A percentile compares a stretch with the other conserved stretches of the same genome.
These are phyloP conservation scores for Lavandula angustifolia DNA, from an alignment of 257 asterid species.

Conservation along the genomic window DNA sequence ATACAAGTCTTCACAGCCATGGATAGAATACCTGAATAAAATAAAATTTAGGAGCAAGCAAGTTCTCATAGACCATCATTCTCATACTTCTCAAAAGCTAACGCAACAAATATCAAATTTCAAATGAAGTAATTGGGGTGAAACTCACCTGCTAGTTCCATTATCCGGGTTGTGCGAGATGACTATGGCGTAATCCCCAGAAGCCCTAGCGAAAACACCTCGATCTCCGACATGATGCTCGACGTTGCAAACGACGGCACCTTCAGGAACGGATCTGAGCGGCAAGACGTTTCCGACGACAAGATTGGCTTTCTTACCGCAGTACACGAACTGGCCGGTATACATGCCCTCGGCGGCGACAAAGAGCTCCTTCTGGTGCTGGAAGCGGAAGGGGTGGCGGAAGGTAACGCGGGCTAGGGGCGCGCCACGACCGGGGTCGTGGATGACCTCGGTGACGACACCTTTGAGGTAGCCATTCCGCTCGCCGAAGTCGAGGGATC, in stretches of 20 bases:
- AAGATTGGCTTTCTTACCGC: conserved; percentile 70
- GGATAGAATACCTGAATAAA: background rate
- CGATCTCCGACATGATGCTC: conserved; percentile 81
- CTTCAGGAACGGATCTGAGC: conserved; percentile 71
- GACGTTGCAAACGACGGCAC: conserved; percentile 78
- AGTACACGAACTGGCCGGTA: conserved; percentile 68
- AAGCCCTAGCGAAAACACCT: conserved; percentile 67
- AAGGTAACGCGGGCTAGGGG: conserved; percentile 70
- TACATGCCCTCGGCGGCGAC: conserved; percentile 80
- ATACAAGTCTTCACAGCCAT: background rate
- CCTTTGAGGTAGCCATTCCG: conserved; percentile 84
- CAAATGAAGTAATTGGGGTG: background rate
- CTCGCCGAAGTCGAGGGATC: conserved; percentile 78
- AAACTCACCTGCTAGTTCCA: conserved; percentile 65
- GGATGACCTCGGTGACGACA: conserved; percentile 64
- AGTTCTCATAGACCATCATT: background rate
- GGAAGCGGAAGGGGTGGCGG: conserved; percentile 74
- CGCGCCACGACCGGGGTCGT: conserved; percentile 85
- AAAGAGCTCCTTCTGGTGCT: conserved; percentile 80
- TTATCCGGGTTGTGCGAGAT: conserved; percentile 79
- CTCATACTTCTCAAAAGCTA: background rate
- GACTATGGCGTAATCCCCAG: conserved; percentile 76
- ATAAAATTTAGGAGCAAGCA: background rate
- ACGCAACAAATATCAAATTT: background rate
- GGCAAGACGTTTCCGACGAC: conserved; percentile 75